Percentiles rank a stretch among this genome's conserved stretches.
Conservation (phyloP, 2,329 filamentous ascomycete genomes). For the Nemania bipapillata region DNA sequence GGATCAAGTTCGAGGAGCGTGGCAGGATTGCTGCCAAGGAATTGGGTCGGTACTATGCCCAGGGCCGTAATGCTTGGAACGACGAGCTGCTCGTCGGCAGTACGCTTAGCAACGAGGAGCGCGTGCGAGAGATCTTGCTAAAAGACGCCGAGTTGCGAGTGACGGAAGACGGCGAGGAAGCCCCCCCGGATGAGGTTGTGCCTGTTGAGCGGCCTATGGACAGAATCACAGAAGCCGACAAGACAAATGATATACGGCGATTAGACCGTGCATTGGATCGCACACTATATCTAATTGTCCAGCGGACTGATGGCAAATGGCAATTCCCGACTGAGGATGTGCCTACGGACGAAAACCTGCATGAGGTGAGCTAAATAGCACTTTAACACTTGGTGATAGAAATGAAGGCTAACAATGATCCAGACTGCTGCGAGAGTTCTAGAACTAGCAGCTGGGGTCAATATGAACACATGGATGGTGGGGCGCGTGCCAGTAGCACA, state of each 20-base stretch:
- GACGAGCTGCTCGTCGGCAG: constrained; percentile 87
- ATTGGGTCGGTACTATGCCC: constrained; percentile 83
- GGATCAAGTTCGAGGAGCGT: constrained; percentile 82
- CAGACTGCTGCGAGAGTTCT: constrained; percentile 86
- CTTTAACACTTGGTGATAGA: not conserved
- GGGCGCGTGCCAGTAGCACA: constrained; percentile 90
- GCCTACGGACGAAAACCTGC: constrained; percentile 76
- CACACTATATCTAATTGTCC: constrained; percentile 89
- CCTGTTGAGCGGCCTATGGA: constrained; percentile 76
- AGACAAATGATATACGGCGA: constrained; percentile 76
- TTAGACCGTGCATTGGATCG: constrained; percentile 81
- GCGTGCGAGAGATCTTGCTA: constrained; percentile 74
- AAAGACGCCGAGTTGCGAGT: constrained; percentile 76
- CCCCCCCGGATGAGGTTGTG: constrained; percentile 68
- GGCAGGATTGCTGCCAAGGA: constrained; percentile 80
- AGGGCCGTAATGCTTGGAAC: constrained; percentile 80
- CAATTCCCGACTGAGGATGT: constrained; percentile 81
- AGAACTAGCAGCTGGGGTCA: constrained; percentile 79
- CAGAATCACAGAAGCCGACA: constrained; percentile 81
- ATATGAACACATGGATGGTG: constrained; percentile 99
- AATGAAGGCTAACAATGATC: constrained; percentile 36
- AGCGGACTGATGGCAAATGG: constrained; percentile 77
- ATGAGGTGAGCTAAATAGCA: constrained; percentile 71
- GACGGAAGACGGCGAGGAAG: constrained; percentile 69
- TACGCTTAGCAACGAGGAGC: constrained; percentile 69